Conservation (phyloP, 441 rosid genomes). For the Breynia disticha region DNA sequence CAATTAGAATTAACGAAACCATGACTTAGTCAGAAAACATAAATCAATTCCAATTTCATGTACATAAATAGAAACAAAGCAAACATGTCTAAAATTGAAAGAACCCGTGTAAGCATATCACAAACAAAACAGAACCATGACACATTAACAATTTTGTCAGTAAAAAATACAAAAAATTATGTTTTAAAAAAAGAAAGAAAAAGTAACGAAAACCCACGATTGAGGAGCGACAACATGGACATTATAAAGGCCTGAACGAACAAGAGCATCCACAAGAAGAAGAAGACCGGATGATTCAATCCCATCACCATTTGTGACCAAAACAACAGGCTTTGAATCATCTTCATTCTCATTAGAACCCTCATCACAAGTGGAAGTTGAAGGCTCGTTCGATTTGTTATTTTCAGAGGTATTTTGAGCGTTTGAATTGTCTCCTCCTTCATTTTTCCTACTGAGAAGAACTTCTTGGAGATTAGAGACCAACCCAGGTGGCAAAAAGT, state of each 20-base stretch:
- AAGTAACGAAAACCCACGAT: conserved; percentile 44
- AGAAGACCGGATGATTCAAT: conserved; percentile 88
- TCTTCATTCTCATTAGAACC: conserved; percentile 20
- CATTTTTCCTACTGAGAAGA: conserved; percentile 45
- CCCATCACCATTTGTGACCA: conserved; percentile 85
- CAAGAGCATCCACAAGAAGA: conserved; percentile 81
- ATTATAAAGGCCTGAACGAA: conserved; percentile 57
- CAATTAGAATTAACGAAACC: no score
- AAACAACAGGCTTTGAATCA: conserved; percentile 61
- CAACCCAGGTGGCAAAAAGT: conserved; percentile 61
- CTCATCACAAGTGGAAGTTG: conserved; percentile 45
- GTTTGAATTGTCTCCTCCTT: conserved; percentile 13
- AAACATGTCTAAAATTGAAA: not conserved
- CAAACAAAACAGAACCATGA: not conserved
- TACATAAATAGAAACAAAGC: not conserved
- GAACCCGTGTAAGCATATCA: not conserved
- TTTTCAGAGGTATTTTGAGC: conserved; percentile 12
- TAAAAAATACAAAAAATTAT: no score
- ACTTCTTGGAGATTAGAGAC: conserved; percentile 85
- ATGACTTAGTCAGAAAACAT: no score
- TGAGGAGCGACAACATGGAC: conserved; percentile 95
- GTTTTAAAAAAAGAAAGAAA: no score
- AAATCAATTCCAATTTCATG: no score
- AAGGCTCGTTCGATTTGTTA: conserved; percentile 38
- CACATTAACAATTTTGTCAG: not conserved